Conservation (phyloP, 495 filamentous ascomycete genomes). For the Penicillium odoratum region DNA sequence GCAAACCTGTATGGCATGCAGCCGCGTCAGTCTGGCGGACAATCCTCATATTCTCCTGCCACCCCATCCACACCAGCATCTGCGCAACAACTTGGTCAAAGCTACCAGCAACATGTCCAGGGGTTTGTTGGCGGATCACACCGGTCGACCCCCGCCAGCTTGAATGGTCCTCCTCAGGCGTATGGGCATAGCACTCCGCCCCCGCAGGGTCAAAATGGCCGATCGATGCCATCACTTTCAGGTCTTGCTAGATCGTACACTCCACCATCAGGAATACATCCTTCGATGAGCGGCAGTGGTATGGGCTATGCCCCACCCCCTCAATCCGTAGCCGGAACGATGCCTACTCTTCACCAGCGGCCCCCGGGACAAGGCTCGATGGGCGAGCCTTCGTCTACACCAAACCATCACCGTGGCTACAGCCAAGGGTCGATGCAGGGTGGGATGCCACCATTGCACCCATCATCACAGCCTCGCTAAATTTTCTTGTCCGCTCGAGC, state of each 20-base stretch:
- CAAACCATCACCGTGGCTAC: conserved; percentile 44
- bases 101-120: conserved; percentile 46
- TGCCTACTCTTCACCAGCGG: conserved; percentile 37
- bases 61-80: conserved; percentile 28
- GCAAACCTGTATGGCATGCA: conserved; percentile 32
- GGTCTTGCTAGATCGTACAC: conserved; percentile 43
- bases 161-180: conserved; percentile 27
- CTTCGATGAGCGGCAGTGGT: conserved; percentile 27
- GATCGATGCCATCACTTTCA: conserved; percentile 34
- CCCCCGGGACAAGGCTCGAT: conserved; percentile 30
- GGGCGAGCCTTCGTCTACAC: conserved; percentile 23
- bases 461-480: conserved; percentile 37
- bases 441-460: conserved; percentile 28
- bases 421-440: conserved; percentile 41
- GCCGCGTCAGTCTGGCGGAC: conserved; percentile 30
- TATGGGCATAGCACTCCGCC: conserved; percentile 44
- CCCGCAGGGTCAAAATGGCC: conserved; percentile 32
- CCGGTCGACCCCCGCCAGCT: conserved; percentile 33
- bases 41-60: conserved; percentile 30
- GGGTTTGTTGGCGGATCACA: conserved; percentile 41
- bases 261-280: conserved; percentile 39
- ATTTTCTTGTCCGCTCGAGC: neutral
- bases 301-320: conserved; percentile 37
- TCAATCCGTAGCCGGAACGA: conserved; percentile 24
- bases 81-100: conserved; percentile 27